phyloP scores from a whole-genome alignment of 768 basidiomycete species.

The Lyophyllum semitale region DNA sequence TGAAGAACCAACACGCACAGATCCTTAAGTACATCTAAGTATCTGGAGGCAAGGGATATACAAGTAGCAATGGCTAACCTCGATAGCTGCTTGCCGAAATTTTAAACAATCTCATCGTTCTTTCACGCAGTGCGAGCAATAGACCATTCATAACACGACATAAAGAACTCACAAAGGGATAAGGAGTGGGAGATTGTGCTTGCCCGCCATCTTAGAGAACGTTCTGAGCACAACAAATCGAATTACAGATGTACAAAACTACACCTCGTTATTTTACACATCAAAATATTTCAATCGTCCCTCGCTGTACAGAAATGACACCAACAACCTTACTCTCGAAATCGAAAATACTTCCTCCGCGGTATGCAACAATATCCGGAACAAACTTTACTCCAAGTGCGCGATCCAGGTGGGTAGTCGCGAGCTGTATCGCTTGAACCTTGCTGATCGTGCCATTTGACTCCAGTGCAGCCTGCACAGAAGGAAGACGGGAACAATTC shows the following conservation, averaged over 20 bases:
- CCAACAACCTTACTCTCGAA: slow-evolving; percentile 47
- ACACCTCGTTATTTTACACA: not conserved
- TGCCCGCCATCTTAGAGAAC: no score
- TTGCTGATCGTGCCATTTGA: slow-evolving; percentile 40
- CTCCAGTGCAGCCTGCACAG: slow-evolving; percentile 25
- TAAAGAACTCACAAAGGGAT: no score
- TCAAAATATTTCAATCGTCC: slow-evolving; percentile 13
- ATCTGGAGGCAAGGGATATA: no score
- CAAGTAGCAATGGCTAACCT: no score
- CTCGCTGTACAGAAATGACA: slow-evolving; percentile 33
- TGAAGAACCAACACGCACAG: no score
- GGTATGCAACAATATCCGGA: slow-evolving; percentile 41
- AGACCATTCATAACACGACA: no score
- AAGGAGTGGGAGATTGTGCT: no score
- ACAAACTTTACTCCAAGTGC: slow-evolving; percentile 40
- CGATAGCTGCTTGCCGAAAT: no score
- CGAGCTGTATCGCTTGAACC: slow-evolving; percentile 31
- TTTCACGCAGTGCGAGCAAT: no score
- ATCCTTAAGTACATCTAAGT: no score
- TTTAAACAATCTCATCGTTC: no score
- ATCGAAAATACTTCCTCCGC: slow-evolving; percentile 40
- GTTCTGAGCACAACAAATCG: no score
- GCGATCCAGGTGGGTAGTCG: slow-evolving; percentile 14
- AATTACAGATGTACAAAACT: not conserved
- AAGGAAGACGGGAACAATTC: not conserved